Evolutionary conservation across 2,329 filamentous ascomycete genomes (phyloP).

Genomic region (Allantophomopsis cytisporea): DNA sequence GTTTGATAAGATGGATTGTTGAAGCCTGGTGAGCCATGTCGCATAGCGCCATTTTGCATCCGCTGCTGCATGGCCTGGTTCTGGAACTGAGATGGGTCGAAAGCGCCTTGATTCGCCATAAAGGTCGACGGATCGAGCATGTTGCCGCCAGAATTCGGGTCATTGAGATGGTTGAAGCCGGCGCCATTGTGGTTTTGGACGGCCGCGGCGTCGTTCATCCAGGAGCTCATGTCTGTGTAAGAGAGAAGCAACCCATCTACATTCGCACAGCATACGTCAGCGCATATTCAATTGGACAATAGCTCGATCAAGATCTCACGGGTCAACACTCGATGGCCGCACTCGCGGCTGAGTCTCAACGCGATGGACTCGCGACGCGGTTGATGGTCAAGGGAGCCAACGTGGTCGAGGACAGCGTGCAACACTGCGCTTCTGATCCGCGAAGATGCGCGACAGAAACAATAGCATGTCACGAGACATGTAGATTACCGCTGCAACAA

Average conservation of each 20-base stretch:
- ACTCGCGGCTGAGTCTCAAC: slow-evolving; percentile 4
- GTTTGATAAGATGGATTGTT: slow-evolving; percentile 71
- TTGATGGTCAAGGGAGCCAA: slow-evolving; percentile 5
- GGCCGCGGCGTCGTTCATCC: slow-evolving; percentile 54
- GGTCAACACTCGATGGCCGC: not conserved
- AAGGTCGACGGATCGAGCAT: slow-evolving; percentile 56
- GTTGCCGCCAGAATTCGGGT: slow-evolving; percentile 38
- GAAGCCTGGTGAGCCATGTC: slow-evolving; percentile 71
- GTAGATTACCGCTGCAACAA: slow-evolving; percentile 6
- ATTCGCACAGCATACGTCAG: slow-evolving; percentile 11
- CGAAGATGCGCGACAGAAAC: slow-evolving; percentile 5
- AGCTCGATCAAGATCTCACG: no score
- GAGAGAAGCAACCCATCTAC: slow-evolving; percentile 23
- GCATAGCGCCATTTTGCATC: slow-evolving; percentile 74
- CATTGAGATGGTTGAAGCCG: slow-evolving; percentile 51
- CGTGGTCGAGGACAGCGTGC: slow-evolving; percentile 3
- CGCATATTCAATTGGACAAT: slow-evolving; percentile 1
- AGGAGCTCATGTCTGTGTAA: slow-evolving; percentile 51
- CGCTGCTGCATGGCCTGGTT: slow-evolving; percentile 35
- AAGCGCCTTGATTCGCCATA: slow-evolving; percentile 44
- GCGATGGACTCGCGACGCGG: slow-evolving; percentile 18
- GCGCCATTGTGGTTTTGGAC: slow-evolving; percentile 58
- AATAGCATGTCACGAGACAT: slow-evolving; percentile 14
- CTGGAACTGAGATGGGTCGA: slow-evolving; percentile 36
- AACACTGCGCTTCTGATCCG: slow-evolving; percentile 8